Percentiles rank a stretch among this genome's conserved stretches.
Evolutionary conservation across 805 yeast species (phyloP).

Genomic region (Lipomyces kockii): DNA sequence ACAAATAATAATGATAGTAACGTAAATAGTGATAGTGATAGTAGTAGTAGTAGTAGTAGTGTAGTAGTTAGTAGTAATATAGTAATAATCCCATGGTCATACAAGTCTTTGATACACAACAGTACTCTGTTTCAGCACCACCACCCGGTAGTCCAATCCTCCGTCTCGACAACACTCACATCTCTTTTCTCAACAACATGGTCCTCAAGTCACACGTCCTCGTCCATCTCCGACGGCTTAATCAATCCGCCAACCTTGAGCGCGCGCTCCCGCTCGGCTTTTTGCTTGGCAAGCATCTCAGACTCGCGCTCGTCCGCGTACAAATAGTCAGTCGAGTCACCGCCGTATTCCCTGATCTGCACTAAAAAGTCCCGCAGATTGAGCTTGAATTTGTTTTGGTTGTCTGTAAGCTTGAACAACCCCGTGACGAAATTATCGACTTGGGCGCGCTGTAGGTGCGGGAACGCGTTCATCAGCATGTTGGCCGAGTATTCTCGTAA

Average conservation of each 20-base stretch:
- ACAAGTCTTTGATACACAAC: not conserved
- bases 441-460: slow-evolving; percentile 84
- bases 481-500: slow-evolving; percentile 80
- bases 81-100: not conserved
- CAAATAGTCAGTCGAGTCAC: slow-evolving; percentile 91
- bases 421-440: slow-evolving; percentile 80
- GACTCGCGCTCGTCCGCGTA: slow-evolving; percentile 91
- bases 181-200: slow-evolving; percentile 4
- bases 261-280: slow-evolving; percentile 77
- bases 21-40: not conserved
- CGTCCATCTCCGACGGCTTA: slow-evolving; percentile 83
- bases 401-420: slow-evolving; percentile 69
- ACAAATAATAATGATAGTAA: not conserved
- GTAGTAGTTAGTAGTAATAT: not conserved
- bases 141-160: slow-evolving; percentile 21
- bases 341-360: slow-evolving; percentile 94
- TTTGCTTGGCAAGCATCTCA: slow-evolving; percentile 70
- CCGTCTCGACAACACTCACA: not conserved
- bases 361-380: slow-evolving; percentile 93
- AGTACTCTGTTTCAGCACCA: slow-evolving; percentile 10
- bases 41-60: not conserved
- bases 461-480: slow-evolving; percentile 87
- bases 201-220: slow-evolving; percentile 23
- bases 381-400: slow-evolving; percentile 75
- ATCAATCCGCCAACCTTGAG: slow-evolving; percentile 88